These are phyloP conservation scores for Aspergillus spinulosporus DNA, from an alignment of 2,329 filamentous ascomycete genomes.

Conservation along the genomic window DNA sequence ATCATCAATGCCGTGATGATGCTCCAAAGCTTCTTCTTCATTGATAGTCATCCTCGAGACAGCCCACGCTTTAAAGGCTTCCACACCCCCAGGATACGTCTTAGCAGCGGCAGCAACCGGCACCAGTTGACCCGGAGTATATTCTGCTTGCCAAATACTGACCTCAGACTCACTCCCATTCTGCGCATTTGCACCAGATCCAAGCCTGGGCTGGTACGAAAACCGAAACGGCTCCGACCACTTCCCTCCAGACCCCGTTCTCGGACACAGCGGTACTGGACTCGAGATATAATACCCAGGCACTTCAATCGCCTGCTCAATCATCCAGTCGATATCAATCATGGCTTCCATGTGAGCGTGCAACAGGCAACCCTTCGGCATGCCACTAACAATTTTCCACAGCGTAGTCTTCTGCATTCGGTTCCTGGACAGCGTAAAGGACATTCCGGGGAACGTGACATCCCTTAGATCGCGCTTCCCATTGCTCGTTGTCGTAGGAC, in stretches of 20 bases:
- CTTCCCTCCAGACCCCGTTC: not conserved
- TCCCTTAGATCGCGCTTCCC: slow-evolving; percentile 4
- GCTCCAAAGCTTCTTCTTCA: slow-evolving; percentile 15
- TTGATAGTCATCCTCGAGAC: slow-evolving; percentile 14
- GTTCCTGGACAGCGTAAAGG: slow-evolving; percentile 12
- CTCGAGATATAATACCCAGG: slow-evolving; percentile 13
- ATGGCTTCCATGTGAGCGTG: slow-evolving; percentile 21
- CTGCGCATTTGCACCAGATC: not conserved
- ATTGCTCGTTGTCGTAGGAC: not conserved
- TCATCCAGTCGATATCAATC: slow-evolving; percentile 18
- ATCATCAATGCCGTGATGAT: slow-evolving; percentile 16
- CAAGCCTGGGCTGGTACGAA: slow-evolving; percentile 7
- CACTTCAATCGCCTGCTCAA: slow-evolving; percentile 16
- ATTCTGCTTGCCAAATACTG: slow-evolving; percentile 13
- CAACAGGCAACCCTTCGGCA: slow-evolving; percentile 18
- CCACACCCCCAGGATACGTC: slow-evolving; percentile 10
- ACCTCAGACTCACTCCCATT: not conserved
- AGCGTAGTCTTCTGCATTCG: slow-evolving; percentile 12
- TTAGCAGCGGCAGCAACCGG: slow-evolving; percentile 3
- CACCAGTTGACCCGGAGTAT: slow-evolving; percentile 7
- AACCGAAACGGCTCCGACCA: slow-evolving; percentile 9
- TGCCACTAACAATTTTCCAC: slow-evolving; percentile 13
- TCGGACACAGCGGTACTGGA: slow-evolving; percentile 6
- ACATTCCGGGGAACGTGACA: slow-evolving; percentile 17
- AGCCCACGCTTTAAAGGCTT: slow-evolving; percentile 15